These are phyloP conservation scores for Xanthoconium stramineum DNA, from an alignment of 768 basidiomycete genomes.

Conservation along the genomic window DNA sequence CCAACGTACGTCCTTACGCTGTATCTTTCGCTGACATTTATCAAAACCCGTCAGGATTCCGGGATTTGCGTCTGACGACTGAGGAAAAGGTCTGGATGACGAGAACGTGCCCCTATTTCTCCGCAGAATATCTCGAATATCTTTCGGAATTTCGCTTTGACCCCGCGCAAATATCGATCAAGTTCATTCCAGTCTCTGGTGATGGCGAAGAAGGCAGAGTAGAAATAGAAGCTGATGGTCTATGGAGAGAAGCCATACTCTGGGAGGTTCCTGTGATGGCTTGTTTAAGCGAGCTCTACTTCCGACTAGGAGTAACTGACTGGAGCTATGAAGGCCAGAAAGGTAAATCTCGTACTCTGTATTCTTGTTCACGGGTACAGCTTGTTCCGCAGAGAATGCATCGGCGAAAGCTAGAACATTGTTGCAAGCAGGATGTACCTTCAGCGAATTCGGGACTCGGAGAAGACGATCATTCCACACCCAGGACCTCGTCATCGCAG, in stretches of 20 bases:
- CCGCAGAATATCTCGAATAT: constrained; percentile 69
- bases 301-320: constrained; percentile 66
- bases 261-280: constrained; percentile 98
- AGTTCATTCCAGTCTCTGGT: constrained; percentile 56
- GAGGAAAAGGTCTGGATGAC: constrained; percentile 69
- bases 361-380: background rate
- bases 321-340: constrained; percentile 85
- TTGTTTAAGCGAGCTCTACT: constrained; percentile 86
- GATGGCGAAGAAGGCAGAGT: constrained; percentile 55
- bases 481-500: constrained; percentile 75
- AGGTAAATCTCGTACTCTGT: constrained; percentile 41
- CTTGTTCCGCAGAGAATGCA: constrained; percentile 53
- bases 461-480: constrained; percentile 68
- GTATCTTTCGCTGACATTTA: constrained; percentile 22
- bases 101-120: constrained; percentile 71
- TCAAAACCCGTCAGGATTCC: constrained; percentile 54
- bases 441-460: constrained; percentile 88
- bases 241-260: constrained; percentile 81
- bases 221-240: constrained; percentile 69
- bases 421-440: constrained; percentile 58
- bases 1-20: constrained; percentile 38
- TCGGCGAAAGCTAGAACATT: constrained; percentile 67
- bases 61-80: constrained; percentile 52
- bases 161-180: constrained; percentile 57
- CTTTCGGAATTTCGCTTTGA: constrained; percentile 68